phyloP scores from a whole-genome alignment of 805 yeast species.

The Hagleromyces aurorensis region DNA sequence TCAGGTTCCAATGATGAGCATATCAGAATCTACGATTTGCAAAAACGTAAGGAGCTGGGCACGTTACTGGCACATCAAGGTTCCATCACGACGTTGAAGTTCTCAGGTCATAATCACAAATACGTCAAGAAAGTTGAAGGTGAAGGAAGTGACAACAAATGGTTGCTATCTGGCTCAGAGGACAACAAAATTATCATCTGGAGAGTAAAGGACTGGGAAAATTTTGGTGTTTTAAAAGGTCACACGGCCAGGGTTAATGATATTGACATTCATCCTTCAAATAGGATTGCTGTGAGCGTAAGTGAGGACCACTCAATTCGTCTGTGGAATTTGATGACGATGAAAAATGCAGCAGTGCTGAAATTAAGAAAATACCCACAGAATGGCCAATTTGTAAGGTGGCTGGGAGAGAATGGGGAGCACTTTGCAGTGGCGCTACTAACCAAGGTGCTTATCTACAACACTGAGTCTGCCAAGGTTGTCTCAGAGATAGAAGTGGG shows the following conservation, averaged over 20 bases:
- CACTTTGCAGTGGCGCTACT: slow-evolving; percentile 69
- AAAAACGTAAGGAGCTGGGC: slow-evolving; percentile 89
- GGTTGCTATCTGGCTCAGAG: slow-evolving; percentile 87
- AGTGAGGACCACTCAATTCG: slow-evolving; percentile 77
- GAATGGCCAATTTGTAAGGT: slow-evolving; percentile 54
- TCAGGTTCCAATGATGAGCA: slow-evolving; percentile 96
- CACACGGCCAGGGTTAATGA: slow-evolving; percentile 81
- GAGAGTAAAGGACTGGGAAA: slow-evolving; percentile 97
- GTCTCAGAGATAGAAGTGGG: slow-evolving; percentile 44
- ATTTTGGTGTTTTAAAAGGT: slow-evolving; percentile 80
- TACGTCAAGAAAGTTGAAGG: slow-evolving; percentile 42
- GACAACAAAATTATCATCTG: slow-evolving; percentile 87
- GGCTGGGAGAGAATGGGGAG: slow-evolving; percentile 58
- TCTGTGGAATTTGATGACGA: slow-evolving; percentile 96
- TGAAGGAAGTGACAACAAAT: slow-evolving; percentile 36
- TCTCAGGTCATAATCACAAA: too few species aligned
- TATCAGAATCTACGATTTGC: slow-evolving; percentile 87
- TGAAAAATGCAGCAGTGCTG: slow-evolving; percentile 80
- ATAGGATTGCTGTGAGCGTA: slow-evolving; percentile 83
- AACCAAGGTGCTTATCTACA: slow-evolving; percentile 56
- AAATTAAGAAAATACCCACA: slow-evolving; percentile 66
- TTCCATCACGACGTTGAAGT: slow-evolving; percentile 67
- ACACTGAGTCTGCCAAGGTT: slow-evolving; percentile 54
- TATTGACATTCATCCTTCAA: slow-evolving; percentile 81
- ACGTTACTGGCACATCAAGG: slow-evolving; percentile 86